These are phyloP conservation scores for Anthracocystis walkeri DNA, from an alignment of 1,284 basidiomycete genomes.

Conservation along the genomic window DNA sequence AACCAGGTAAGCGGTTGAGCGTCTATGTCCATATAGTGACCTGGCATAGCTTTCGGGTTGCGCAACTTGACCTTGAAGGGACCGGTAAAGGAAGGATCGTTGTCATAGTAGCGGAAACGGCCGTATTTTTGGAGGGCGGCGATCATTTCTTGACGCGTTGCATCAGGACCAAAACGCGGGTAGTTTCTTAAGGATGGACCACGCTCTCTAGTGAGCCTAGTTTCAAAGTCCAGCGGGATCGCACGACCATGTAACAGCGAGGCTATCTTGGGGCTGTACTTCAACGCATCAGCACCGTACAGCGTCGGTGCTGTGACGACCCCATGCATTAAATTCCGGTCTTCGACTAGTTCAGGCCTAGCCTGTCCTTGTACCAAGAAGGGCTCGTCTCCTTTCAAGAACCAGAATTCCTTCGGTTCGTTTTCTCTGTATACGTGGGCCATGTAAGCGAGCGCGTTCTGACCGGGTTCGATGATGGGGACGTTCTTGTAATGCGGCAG, in stretches of 20 bases:
- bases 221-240: background rate
- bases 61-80: constrained; percentile 14
- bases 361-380: background rate
- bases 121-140: constrained; percentile 14
- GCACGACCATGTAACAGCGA: constrained; percentile 1
- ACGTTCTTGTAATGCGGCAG: constrained; percentile 2
- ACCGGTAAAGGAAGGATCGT: background rate
- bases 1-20: background rate
- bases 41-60: background rate
- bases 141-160: constrained; percentile 2
- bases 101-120: constrained; percentile 11
- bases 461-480: constrained; percentile 5
- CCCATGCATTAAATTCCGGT: no score
- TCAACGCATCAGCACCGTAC: background rate
- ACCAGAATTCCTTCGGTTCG: constrained; percentile 3
- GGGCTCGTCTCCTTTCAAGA: background rate
- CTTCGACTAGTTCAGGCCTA: no score
- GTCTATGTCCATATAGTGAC: background rate
- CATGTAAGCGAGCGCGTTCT: constrained; percentile 20
- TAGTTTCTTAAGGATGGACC: background rate
- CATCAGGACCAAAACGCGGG: background rate
- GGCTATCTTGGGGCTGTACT: background rate
- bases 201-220: background rate
- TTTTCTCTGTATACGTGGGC: background rate
- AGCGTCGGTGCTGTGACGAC: background rate